Evolutionary conservation across 352 stramenopile species (phyloP).

Genomic region (Globisporangium polare): DNA sequence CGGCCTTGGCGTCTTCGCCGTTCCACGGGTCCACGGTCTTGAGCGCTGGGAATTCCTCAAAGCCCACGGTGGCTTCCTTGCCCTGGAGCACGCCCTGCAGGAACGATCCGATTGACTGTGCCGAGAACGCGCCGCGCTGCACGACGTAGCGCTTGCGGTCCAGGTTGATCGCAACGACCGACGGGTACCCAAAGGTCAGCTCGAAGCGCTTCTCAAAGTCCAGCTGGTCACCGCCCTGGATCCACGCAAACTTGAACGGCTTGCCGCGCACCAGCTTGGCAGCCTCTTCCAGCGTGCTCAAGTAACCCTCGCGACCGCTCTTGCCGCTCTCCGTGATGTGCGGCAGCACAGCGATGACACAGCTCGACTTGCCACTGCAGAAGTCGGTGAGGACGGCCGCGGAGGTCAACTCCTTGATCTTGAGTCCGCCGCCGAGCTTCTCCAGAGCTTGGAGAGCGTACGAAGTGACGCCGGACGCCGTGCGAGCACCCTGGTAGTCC

Average conservation of each 20-base stretch:
- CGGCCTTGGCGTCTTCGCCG: conserved; percentile 72
- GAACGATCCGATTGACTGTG: conserved; percentile 68
- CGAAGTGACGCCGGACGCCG: conserved; percentile 74
- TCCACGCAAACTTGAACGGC: conserved; percentile 91
- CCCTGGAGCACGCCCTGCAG: conserved; percentile 71
- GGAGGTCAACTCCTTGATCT: conserved; percentile 80
- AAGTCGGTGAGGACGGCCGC: conserved; percentile 63
- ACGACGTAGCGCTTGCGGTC: conserved; percentile 83
- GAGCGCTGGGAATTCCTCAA: conserved; percentile 56
- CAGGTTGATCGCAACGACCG: conserved; percentile 85
- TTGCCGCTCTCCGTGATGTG: conserved; percentile 89
- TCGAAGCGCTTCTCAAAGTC: conserved; percentile 83
- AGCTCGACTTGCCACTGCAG: conserved; percentile 87
- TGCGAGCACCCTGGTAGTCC: conserved; percentile 88
- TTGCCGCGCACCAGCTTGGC: conserved; percentile 87
- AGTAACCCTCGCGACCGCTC: conserved; percentile 73
- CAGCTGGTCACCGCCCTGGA: conserved; percentile 84
- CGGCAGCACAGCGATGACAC: conserved; percentile 86
- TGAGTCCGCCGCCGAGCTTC: conserved; percentile 59
- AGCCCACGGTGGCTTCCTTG: conserved; percentile 56
- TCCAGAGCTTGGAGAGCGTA: conserved; percentile 77
- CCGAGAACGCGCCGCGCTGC: conserved; percentile 69
- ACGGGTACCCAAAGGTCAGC: conserved; percentile 90
- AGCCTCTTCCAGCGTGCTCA: conserved; percentile 74
- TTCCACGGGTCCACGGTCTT: conserved; percentile 73